Percentiles rank a stretch among this genome's conserved stretches.
Evolutionary conservation across 208 protist genomes (phyloP).

Genomic region (Trypanosoma scelopori): DNA sequence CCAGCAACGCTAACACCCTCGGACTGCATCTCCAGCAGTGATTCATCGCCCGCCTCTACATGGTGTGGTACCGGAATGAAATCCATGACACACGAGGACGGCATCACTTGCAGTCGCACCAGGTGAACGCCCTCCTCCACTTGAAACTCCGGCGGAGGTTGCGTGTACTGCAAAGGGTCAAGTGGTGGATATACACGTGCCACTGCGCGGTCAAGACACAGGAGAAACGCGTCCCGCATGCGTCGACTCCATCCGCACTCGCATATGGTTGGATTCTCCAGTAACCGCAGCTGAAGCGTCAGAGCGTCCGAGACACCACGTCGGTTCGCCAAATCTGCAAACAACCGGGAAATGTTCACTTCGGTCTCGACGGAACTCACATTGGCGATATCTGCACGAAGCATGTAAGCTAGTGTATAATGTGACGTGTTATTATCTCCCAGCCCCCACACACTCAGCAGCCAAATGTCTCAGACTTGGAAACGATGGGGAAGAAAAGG

Average conservation of each 20-base stretch:
- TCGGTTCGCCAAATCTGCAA: conserved; percentile 25
- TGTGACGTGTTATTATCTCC: no score
- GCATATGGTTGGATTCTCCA: neutral
- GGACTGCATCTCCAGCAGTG: neutral
- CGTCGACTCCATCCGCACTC: conserved; percentile 14
- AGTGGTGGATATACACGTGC: conserved; percentile 67
- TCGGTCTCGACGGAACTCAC: conserved; percentile 15
- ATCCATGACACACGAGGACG: conserved; percentile 9
- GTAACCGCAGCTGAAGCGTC: conserved; percentile 9
- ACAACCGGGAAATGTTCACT: conserved; percentile 4
- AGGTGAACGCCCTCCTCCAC: neutral
- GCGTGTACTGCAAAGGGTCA: conserved; percentile 58
- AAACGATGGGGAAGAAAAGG: no score
- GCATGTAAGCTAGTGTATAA: conserved; percentile 4
- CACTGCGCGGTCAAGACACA: conserved; percentile 75
- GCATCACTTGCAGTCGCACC: conserved; percentile 5
- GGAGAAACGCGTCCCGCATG: conserved; percentile 49
- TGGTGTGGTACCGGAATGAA: conserved; percentile 13
- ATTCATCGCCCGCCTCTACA: conserved; percentile 9
- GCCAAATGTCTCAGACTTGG: no score
- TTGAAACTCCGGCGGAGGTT: conserved; percentile 12
- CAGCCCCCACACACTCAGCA: no score
- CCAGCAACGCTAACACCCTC: conserved; percentile 10
- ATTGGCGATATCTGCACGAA: conserved; percentile 14
- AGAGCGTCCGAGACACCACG: neutral